phyloP scores from a whole-genome alignment of 1,139 yeast genomes.

The Debaryomyces psychrophilus region DNA sequence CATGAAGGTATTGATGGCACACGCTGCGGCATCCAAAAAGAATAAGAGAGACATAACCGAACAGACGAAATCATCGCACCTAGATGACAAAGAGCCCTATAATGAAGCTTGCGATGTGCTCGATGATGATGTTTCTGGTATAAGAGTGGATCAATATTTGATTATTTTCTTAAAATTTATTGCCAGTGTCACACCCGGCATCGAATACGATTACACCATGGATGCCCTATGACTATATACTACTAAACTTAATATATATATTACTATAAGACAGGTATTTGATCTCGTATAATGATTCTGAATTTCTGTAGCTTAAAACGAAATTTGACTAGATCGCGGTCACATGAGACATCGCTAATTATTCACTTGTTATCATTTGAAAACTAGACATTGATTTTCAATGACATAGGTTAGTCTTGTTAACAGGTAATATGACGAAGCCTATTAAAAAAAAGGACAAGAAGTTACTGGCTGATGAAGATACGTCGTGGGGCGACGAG shows the following conservation, averaged over 20 bases:
- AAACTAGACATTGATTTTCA: background rate
- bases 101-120: constrained; percentile 18
- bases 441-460: constrained; percentile 8
- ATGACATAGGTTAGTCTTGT: background rate
- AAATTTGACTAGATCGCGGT: background rate
- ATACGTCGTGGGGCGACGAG: background rate
- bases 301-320: background rate
- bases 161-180: constrained; percentile 89
- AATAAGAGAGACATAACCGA: constrained; percentile 23
- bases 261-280: background rate
- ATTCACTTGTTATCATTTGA: background rate
- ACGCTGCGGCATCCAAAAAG: constrained; percentile 31
- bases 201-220: constrained; percentile 96
- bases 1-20: constrained; percentile 83
- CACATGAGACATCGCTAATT: background rate
- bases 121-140: constrained; percentile 21
- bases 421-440: constrained; percentile 2
- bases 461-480: background rate
- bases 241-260: background rate
- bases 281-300: no score
- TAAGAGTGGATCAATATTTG: constrained; percentile 89
- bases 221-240: constrained; percentile 58
- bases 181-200: constrained; percentile 96
- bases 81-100: constrained; percentile 33
- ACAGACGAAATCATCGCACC: constrained; percentile 17